These are phyloP conservation scores for Triticum monococcum DNA, from an alignment of 176 grass and related monocot species.

Conservation along the genomic window DNA sequence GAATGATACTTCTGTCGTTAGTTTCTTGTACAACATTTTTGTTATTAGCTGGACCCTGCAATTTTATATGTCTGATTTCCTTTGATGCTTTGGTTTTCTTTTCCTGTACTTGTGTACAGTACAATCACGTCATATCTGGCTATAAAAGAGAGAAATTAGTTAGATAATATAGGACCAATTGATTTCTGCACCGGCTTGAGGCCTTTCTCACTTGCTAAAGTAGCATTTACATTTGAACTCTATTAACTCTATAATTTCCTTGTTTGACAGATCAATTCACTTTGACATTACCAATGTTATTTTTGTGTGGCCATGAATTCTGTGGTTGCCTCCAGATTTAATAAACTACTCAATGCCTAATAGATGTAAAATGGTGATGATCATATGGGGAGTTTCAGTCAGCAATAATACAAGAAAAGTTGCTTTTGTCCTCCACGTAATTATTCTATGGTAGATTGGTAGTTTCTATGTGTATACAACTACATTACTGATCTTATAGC, in stretches of 20 bases:
- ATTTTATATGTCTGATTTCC: neutral
- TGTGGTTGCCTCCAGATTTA: neutral
- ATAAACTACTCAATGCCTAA: neutral
- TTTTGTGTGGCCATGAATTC: neutral
- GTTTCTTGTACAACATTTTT: neutral
- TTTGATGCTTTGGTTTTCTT: neutral
- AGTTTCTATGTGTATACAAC: neutral
- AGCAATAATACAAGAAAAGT: too few relatives aligned
- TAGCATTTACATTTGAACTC: neutral
- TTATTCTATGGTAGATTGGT: neutral
- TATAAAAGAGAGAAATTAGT: neutral
- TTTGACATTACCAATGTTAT: neutral
- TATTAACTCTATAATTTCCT: neutral
- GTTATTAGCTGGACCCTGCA: neutral
- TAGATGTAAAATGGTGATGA: neutral
- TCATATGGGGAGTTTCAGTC: too few relatives aligned
- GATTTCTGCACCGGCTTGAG: neutral
- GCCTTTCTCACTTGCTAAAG: neutral
- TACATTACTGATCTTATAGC: neutral
- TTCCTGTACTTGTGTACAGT: neutral
- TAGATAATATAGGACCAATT: neutral
- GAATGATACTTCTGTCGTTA: neutral
- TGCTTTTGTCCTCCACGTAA: neutral
- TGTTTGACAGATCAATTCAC: too few relatives aligned
- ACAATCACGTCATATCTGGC: neutral